phyloP scores from a whole-genome alignment of 345 rosid species.

The Geranium rotundifolium region DNA sequence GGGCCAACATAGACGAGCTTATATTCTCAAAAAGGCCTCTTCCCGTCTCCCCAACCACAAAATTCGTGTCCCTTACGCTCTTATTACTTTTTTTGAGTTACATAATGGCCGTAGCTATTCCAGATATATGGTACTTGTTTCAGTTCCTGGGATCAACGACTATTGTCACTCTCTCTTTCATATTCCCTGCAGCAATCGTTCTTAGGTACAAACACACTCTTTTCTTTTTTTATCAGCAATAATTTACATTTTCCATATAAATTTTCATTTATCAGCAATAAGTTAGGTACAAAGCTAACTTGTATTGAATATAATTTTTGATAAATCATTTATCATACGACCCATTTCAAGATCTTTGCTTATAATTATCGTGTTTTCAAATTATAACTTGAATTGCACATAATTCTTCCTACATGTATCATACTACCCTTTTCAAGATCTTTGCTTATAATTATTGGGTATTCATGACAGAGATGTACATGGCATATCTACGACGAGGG shows the following conservation, averaged over 20 bases:
- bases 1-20: conserved; percentile 56
- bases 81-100: conserved; percentile 32
- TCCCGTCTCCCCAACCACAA: conserved; percentile 31
- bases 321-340: too few species aligned
- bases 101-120: conserved; percentile 51
- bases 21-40: conserved; percentile 35
- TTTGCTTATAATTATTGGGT: too few species aligned
- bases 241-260: too few species aligned
- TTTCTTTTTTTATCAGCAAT: background rate
- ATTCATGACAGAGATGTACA: conserved; percentile 35
- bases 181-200: conserved; percentile 72
- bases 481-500: conserved; percentile 28
- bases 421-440: too few species aligned
- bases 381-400: too few species aligned
- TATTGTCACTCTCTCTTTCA: conserved; percentile 69
- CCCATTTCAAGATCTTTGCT: too few species aligned
- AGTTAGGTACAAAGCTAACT: too few species aligned
- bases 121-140: conserved; percentile 71
- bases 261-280: too few species aligned
- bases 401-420: too few species aligned
- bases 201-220: conserved; percentile 1
- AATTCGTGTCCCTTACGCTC: conserved; percentile 49
- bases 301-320: too few species aligned
- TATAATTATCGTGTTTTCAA: too few species aligned
- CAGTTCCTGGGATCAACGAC: conserved; percentile 84